Percentiles rank a stretch among this genome's conserved stretches.
phyloP scores from a whole-genome alignment of 495 filamentous ascomycete species.

The Tuber indicum region DNA sequence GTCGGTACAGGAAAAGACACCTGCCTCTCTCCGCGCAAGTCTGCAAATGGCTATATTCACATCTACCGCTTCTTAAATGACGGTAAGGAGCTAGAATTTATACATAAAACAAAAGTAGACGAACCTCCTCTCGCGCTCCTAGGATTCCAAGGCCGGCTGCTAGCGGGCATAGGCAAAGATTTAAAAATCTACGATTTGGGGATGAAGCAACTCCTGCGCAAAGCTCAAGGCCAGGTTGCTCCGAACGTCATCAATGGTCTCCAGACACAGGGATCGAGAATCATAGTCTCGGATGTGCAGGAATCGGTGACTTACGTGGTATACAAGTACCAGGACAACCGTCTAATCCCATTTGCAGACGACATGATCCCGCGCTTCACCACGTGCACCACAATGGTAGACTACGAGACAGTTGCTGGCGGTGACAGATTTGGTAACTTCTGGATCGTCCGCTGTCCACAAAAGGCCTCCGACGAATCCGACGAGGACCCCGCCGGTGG shows the following conservation, averaged over 20 bases:
- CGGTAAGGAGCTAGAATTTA: slow-evolving; percentile 80
- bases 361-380: slow-evolving; percentile 86
- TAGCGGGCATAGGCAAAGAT: slow-evolving; percentile 74
- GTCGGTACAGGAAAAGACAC: slow-evolving; percentile 92
- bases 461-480: slow-evolving; percentile 75
- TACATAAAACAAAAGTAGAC: slow-evolving; percentile 89
- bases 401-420: slow-evolving; percentile 92
- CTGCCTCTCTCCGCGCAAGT: slow-evolving; percentile 65
- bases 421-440: slow-evolving; percentile 98
- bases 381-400: slow-evolving; percentile 80
- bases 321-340: slow-evolving; percentile 87
- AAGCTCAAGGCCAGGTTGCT: slow-evolving; percentile 72
- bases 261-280: slow-evolving; percentile 84
- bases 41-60: slow-evolving; percentile 74
- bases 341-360: slow-evolving; percentile 84
- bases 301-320: slow-evolving; percentile 87
- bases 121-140: slow-evolving; percentile 82
- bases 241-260: slow-evolving; percentile 78
- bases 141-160: slow-evolving; percentile 82
- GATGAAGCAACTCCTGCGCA: slow-evolving; percentile 81
- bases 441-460: slow-evolving; percentile 82
- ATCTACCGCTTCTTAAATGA: slow-evolving; percentile 86
- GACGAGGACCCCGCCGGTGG: slow-evolving; percentile 90
- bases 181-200: slow-evolving; percentile 87
- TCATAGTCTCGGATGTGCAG: slow-evolving; percentile 84